A percentile compares a stretch with the other conserved stretches of the same genome.
Evolutionary conservation across 306 rosid species (phyloP).

Genomic region (Abrus precatorius): DNA sequence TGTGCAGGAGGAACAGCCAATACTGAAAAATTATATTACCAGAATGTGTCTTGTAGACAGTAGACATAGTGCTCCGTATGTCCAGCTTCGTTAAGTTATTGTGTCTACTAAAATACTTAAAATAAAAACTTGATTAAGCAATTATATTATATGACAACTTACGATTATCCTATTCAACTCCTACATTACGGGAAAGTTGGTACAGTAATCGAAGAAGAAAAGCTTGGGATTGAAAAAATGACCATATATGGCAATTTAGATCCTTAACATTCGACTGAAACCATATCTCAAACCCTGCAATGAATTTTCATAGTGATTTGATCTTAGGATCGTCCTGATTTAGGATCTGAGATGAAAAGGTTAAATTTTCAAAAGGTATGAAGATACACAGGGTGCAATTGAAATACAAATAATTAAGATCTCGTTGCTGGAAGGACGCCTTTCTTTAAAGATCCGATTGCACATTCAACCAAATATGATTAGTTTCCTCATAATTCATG

Average conservation of each 20-base stretch:
- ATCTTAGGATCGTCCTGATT: not conserved
- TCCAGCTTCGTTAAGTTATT: conserved; percentile 1
- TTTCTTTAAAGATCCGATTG: not conserved
- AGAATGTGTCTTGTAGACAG: conserved; percentile 20
- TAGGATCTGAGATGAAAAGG: not conserved
- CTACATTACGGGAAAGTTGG: conserved; percentile 33
- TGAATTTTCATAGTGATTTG: not conserved
- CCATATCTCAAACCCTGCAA: not conserved
- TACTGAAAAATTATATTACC: not conserved
- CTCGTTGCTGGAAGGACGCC: not conserved
- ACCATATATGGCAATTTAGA: conserved; percentile 7
- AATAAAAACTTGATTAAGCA: not conserved
- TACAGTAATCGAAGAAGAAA: conserved; percentile 21
- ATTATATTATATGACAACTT: not conserved
- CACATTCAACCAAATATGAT: not conserved
- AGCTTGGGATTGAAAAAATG: conserved; percentile 8
- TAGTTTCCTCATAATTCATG: not conserved
- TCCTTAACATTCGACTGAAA: not conserved
- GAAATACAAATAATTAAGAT: conserved; percentile 8
- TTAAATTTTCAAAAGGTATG: not conserved
- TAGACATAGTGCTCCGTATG: conserved; percentile 36
- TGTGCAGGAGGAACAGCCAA: not conserved
- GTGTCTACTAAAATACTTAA: conserved; percentile 9
- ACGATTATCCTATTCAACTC: not conserved
- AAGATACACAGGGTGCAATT: not conserved